A percentile compares a stretch with the other conserved stretches of the same genome.
phyloP scores from a whole-genome alignment of 352 stramenopile genomes.

The Globisporangium nagaii region DNA sequence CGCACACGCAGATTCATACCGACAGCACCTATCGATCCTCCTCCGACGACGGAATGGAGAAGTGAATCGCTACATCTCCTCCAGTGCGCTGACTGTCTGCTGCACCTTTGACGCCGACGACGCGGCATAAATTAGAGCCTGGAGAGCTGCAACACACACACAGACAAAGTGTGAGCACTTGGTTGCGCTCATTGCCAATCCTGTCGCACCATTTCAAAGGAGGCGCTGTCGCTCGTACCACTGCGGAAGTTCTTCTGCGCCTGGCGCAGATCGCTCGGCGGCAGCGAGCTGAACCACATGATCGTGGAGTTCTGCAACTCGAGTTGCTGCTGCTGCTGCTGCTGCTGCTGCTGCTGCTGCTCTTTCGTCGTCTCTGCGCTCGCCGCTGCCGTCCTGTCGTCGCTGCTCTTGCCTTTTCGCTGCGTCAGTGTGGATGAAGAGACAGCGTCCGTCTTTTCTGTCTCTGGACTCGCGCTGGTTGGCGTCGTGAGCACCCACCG shows the following conservation, averaged over 20 bases:
- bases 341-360: neutral
- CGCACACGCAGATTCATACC: neutral
- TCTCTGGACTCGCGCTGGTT: neutral
- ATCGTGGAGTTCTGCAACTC: conserved; percentile 22
- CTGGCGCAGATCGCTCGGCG: conserved; percentile 51
- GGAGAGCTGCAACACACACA: conserved; percentile 17
- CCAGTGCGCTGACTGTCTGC: conserved; percentile 9
- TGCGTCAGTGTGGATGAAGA: neutral
- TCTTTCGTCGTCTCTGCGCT: too few relatives aligned
- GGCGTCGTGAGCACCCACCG: neutral
- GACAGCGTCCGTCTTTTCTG: neutral
- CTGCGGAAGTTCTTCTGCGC: conserved; percentile 54
- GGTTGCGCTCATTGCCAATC: too few relatives aligned
- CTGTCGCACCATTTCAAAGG: too few relatives aligned
- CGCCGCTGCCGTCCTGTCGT: conserved; percentile 1
- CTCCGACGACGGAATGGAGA: neutral
- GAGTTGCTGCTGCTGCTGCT: neutral
- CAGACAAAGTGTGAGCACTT: neutral
- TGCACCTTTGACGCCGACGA: conserved; percentile 24
- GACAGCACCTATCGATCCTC: neutral
- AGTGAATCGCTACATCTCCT: neutral
- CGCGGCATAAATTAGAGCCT: conserved; percentile 30
- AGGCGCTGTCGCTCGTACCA: conserved; percentile 20
- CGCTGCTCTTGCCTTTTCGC: conserved; percentile 7
- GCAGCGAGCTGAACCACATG: conserved; percentile 75